These are phyloP conservation scores for Pyrenophora seminiperda DNA, from an alignment of 2,329 filamentous ascomycete genomes.

Conservation along the genomic window DNA sequence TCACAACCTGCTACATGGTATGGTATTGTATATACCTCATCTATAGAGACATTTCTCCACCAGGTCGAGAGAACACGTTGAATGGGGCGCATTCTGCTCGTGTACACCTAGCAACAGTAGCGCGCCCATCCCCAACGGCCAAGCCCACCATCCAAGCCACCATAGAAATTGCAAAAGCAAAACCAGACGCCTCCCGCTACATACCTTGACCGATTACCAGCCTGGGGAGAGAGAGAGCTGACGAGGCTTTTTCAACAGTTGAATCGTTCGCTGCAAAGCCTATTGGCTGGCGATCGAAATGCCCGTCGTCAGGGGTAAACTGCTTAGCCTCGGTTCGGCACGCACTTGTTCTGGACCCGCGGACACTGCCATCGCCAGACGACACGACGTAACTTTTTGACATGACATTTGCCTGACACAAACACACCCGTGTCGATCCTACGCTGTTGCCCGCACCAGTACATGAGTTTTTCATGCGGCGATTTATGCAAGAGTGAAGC, in stretches of 20 bases:
- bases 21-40: too few relatives aligned
- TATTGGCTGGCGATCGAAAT: slow-evolving; percentile 19
- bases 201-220: not conserved
- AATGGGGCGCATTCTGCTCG: too few relatives aligned
- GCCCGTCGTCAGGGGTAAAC: slow-evolving; percentile 15
- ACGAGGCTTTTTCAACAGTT: slow-evolving; percentile 23
- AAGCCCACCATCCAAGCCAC: slow-evolving; percentile 5
- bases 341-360: slow-evolving; percentile 30
- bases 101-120: too few relatives aligned
- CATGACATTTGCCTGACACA: slow-evolving; percentile 30
- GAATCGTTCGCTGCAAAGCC: slow-evolving; percentile 9
- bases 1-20: too few relatives aligned
- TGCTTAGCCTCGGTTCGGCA: slow-evolving; percentile 30
- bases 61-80: too few relatives aligned
- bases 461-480: slow-evolving; percentile 1
- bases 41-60: too few relatives aligned
- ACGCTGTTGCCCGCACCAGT: slow-evolving; percentile 10
- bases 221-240: slow-evolving; percentile 15
- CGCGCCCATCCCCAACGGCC: not conserved
- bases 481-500: not conserved
- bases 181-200: slow-evolving; percentile 10
- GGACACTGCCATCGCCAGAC: slow-evolving; percentile 5
- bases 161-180: slow-evolving; percentile 5
- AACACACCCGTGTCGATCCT: slow-evolving; percentile 8
- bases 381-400: too few relatives aligned